phyloP scores from a whole-genome alignment of 2,329 filamentous ascomycete species.

The Epichloe bromicola region DNA sequence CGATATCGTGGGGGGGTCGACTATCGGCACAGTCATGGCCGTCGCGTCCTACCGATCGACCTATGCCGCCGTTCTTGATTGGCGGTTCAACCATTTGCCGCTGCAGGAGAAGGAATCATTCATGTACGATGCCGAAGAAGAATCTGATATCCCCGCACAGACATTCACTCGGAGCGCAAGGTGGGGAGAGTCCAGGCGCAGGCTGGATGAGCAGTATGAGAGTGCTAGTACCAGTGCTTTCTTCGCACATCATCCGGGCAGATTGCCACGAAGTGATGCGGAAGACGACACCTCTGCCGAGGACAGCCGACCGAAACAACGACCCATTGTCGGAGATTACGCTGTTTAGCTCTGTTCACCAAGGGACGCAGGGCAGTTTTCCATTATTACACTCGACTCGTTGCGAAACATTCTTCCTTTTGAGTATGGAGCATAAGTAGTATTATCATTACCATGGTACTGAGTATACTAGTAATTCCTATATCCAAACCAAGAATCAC shows the following conservation, averaged over 20 bases:
- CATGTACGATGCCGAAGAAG: constrained; percentile 7
- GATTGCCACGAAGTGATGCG: background rate
- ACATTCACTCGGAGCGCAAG: constrained; percentile 14
- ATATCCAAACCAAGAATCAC: too few species aligned
- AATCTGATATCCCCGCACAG: constrained; percentile 9
- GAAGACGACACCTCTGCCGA: background rate
- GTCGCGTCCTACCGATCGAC: constrained; percentile 51
- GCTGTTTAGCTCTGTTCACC: background rate
- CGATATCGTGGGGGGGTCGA: constrained; percentile 51
- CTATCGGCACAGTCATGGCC: constrained; percentile 50
- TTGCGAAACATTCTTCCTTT: too few species aligned
- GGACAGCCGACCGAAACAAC: background rate
- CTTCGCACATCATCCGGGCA: background rate
- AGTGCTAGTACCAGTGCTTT: background rate
- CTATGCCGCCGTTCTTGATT: constrained; percentile 58
- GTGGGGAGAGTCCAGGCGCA: constrained; percentile 14
- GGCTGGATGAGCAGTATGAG: constrained; percentile 1
- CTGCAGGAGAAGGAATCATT: constrained; percentile 25
- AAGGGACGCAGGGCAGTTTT: background rate
- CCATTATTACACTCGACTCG: background rate
- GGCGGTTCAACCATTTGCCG: constrained; percentile 54
- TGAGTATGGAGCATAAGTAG: too few species aligned
- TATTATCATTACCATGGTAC: too few species aligned
- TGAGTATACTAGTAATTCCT: too few species aligned
- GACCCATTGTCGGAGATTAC: background rate